Evolutionary conservation across 2,329 filamentous ascomycete species (phyloP), one percentile per base, ranked within the genome.

Genomic region (Fusarium burgessii): DNA sequence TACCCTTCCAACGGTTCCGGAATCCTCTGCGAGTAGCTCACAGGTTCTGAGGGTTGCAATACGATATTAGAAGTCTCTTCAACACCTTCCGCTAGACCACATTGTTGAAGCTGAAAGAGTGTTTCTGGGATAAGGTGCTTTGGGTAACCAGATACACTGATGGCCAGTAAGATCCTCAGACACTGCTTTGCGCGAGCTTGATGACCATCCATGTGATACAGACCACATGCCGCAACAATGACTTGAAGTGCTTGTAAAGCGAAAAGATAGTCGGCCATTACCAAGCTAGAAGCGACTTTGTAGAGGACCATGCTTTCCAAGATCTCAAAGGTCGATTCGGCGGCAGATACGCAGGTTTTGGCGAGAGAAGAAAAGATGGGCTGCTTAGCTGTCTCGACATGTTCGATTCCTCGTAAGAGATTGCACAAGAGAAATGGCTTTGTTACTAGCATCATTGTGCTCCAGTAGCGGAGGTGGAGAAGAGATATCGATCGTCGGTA

Each of bases 121-220:
- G 51, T 43, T 1, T 54, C 51, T 0, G 51, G 51, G 2, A 54
- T 32, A 0, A 54, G 51, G 23, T 54, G 51, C 12, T 54, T 54
- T 1, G 51, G 36, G 1, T 54, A 54, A 0, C 51, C 51, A 8
- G 51, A 54, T 2, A 54, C 51, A 1, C 51, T 54, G 0, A 54
- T 54, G 0, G 36, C 51, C 8, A 54, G 14, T 0, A 54, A 2
- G 0, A 54, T 45, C 2, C 36, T 7, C 0, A 54, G n/a, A 25
- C 36, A 43, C 0, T 54, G 51, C 15, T 54, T 54, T 2, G 36
- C 51, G 0, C 36, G 25, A 3, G 36, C 27, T n/a, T 54, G 51
- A 1, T 54, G 32, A 0, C 51, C 36, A 1, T 45, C 36, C 27
- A 23, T 54, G 4, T 54, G 51, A 9, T 54, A 43, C 3, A 54